Conservation (phyloP, 208 protist species). For the Crithidia expoeki region DNA sequence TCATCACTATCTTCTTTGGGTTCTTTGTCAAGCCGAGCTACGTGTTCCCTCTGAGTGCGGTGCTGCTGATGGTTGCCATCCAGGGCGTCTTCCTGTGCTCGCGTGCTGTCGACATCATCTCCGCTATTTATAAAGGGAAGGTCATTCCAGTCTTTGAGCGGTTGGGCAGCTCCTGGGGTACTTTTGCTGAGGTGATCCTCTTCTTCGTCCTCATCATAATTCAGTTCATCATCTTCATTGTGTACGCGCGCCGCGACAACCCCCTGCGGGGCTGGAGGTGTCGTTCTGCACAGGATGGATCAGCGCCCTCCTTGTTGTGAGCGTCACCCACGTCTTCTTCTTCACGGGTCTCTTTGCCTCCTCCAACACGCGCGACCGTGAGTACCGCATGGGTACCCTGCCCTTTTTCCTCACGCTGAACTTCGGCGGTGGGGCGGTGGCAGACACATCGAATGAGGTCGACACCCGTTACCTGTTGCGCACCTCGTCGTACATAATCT, state of each 20-base stretch:
- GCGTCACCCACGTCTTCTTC: slow-evolving; percentile 58
- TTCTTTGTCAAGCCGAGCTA: slow-evolving; percentile 57
- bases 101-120: slow-evolving; percentile 47
- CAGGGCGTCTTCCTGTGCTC: slow-evolving; percentile 55
- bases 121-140: slow-evolving; percentile 35
- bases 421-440: slow-evolving; percentile 29
- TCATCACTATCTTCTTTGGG: slow-evolving; percentile 66
- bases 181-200: slow-evolving; percentile 42
- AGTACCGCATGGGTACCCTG: slow-evolving; percentile 35
- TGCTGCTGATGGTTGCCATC: slow-evolving; percentile 50
- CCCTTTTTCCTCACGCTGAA: slow-evolving; percentile 62
- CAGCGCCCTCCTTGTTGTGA: slow-evolving; percentile 45
- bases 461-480: slow-evolving; percentile 34
- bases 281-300: slow-evolving; percentile 72
- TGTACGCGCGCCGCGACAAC: slow-evolving; percentile 41
- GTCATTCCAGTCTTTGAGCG: slow-evolving; percentile 62
- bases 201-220: slow-evolving; percentile 41
- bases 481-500: slow-evolving; percentile 63
- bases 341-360: slow-evolving; percentile 54
- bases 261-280: slow-evolving; percentile 53
- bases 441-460: slow-evolving; percentile 15
- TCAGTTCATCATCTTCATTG: slow-evolving; percentile 65
- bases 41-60: slow-evolving; percentile 58
- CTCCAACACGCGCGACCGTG: slow-evolving; percentile 10
- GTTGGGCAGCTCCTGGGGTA: slow-evolving; percentile 42